These are phyloP conservation scores for Phragmites australis DNA, from an alignment of 176 grass and related monocot species.

Conservation along the genomic window DNA sequence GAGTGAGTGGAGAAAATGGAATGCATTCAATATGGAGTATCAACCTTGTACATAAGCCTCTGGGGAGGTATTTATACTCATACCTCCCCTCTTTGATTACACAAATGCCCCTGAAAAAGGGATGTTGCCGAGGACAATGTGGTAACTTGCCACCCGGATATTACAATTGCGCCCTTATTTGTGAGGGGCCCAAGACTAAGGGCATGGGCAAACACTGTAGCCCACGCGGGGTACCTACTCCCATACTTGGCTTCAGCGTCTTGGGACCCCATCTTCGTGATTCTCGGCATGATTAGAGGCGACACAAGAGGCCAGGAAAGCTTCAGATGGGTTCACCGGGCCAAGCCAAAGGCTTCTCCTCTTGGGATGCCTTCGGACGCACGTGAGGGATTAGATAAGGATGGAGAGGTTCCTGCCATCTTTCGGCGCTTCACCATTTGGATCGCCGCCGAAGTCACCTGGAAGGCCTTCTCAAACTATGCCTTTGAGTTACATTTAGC, in stretches of 20 bases:
- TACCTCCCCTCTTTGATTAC: background rate
- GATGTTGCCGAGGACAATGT: background rate
- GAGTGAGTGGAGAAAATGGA: background rate
- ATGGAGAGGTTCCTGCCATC: background rate
- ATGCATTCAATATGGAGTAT: background rate
- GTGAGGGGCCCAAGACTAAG: too few species aligned
- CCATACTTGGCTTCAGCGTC: too few species aligned
- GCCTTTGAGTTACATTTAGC: background rate
- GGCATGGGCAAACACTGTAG: too few species aligned
- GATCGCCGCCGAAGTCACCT: background rate
- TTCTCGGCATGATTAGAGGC: too few species aligned
- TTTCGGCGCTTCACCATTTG: background rate
- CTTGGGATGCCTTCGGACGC: background rate
- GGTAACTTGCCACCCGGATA: background rate
- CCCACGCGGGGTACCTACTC: too few species aligned
- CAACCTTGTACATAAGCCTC: background rate
- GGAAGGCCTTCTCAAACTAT: background rate
- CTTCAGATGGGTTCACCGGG: too few species aligned
- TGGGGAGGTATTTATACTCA: background rate
- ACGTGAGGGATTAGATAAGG: background rate
- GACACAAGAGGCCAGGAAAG: too few species aligned
- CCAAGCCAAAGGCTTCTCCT: too few species aligned
- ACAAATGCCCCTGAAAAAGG: background rate
- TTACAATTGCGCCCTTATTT: background rate
- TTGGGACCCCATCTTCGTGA: too few species aligned